A percentile compares a stretch with the other conserved stretches of the same genome.
phyloP scores from a whole-genome alignment of 2,329 filamentous ascomycete species.

The Ustulina deusta region DNA sequence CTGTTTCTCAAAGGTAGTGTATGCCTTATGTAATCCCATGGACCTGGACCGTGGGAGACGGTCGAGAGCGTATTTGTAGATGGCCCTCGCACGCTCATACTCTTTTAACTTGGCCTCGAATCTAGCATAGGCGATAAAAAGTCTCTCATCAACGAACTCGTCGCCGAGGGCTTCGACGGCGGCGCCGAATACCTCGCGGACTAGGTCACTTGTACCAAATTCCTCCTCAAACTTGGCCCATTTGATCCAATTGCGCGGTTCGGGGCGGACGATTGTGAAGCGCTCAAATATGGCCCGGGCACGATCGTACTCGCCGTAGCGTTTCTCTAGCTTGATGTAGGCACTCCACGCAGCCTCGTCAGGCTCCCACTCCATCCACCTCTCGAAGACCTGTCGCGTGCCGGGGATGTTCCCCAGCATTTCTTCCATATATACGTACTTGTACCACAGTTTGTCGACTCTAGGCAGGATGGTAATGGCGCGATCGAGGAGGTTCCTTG shows the following conservation, averaged over 20 bases:
- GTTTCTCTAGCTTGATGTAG: slow-evolving; percentile 97
- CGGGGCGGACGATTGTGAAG: slow-evolving; percentile 92
- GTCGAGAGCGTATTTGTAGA: slow-evolving; percentile 97
- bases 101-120: slow-evolving; percentile 97
- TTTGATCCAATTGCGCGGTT: slow-evolving; percentile 97
- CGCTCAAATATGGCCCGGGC: slow-evolving; percentile 90
- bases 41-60: slow-evolving; percentile 90
- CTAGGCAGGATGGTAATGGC: slow-evolving; percentile 92
- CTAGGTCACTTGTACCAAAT: slow-evolving; percentile 88
- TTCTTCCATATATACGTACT: slow-evolving; percentile 99
- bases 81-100: slow-evolving; percentile 90
- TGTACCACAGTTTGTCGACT: slow-evolving; percentile 98
- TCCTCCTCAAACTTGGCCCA: slow-evolving; percentile 99
- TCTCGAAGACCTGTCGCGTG: slow-evolving; percentile 92
- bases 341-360: slow-evolving; percentile 95
- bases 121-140: slow-evolving; percentile 95
- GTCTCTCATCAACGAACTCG: slow-evolving; percentile 93
- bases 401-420: slow-evolving; percentile 94
- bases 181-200: slow-evolving; percentile 89
- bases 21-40: slow-evolving; percentile 86
- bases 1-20: slow-evolving; percentile 98
- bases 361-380: slow-evolving; percentile 99
- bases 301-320: slow-evolving; percentile 90
- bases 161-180: slow-evolving; percentile 92
- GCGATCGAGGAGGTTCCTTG: slow-evolving; percentile 91